Base-by-base conservation (phyloP, 176 grass and related monocot species). In the Microstegium vimineum region DNA sequence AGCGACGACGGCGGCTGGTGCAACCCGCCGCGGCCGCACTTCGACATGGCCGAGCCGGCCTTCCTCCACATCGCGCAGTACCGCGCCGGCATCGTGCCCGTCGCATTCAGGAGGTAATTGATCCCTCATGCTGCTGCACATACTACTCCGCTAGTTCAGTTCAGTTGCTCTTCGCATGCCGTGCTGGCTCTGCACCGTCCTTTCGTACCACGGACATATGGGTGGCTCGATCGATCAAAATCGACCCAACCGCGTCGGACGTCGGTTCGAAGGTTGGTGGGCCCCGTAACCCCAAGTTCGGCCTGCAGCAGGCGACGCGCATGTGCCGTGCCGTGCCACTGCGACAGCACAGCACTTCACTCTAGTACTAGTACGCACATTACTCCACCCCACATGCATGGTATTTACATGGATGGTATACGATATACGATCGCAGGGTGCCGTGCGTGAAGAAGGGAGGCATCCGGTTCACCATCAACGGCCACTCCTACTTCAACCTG, bases 1-100 rank as follows among this genome's bases (percentile, higher is more conserved):
- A 90, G 79, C 82, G 91, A 94, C 82, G 82, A 90, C 82, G 91
- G 88, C 57, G 88, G 91, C 28, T 94, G 91, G 91, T 94, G 91
- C 79, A 94, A 94, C 86, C 91, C 88, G 35, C 91, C 91, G 1
- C 75, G 83, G 2, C 88, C 82, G 5, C 91, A 94, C 85, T 94
- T 94, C 75, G 91, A 94, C 87, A 90, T 94, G 82, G 87, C 91
- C 22, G 80, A 90, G 82, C 91, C 91, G 0, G 88, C 82, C 38
- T 94, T 94, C 91, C 91, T 90, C 74, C 85, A 71, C 77, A 93
- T 93, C 85, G 91, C 74, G 15, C 78, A 85, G 91, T 93, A 93
- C 85, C 88, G 91, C 42, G 87, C 88, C 30, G 91, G 91, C 54
- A 94, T 94, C 64, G 91, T 94, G 22, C 91, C 91, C 75, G 91